Base-by-base conservation (phyloP, 2,329 filamentous ascomycete genomes). In the Penicillium palitans region DNA sequence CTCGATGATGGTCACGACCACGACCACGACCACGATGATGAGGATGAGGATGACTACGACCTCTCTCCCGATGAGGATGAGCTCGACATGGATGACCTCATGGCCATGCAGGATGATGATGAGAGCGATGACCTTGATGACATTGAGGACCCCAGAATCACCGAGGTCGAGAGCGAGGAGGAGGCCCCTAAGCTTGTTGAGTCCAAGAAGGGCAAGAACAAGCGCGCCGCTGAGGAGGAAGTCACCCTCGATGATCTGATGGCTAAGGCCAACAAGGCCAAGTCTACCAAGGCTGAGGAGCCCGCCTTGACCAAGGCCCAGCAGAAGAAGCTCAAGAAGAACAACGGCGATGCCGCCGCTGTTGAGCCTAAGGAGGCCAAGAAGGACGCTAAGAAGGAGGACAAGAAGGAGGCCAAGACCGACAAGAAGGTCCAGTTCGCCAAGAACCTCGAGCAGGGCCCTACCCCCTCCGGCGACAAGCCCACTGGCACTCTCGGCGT, bases 341-440 rank as follows among this genome's bases (percentile, higher is more conserved):
- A 98, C 84, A 91, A 96, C 76, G 95, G 93, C 67, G 90, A 97
- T 74, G 88, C 95, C 59, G 86, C 89, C 60, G 79, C 83, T 52
- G 74, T 74, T 64, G 79, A 84, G 66, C 79, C 84, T 66, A 87
- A 87, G 75, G 80, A 85, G 60, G 81, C 37, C 24, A 66, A 52
- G 53, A 83, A 81, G 64, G 77, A 71, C 56, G 56, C 76, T 63
- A 87, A 87, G 83, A 80, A 82, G 57, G 37, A 90, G 77, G 97
- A 96, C 86, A 67, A 52, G 47, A 83, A 81, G 64, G 77, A 72
- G 61, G 57, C 76, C 64, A 87, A 87, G 83, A 80, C 82, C 57
- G 89, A 90, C 77, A 97, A 97, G 87, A 98, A 97, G 83, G 95
- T 99, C 61, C 91, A 96, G 78, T 99, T 99, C 76, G 93, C 95